Evolutionary conservation across 2,329 filamentous ascomycete species (phyloP).

Genomic region (Penicillium freii): DNA sequence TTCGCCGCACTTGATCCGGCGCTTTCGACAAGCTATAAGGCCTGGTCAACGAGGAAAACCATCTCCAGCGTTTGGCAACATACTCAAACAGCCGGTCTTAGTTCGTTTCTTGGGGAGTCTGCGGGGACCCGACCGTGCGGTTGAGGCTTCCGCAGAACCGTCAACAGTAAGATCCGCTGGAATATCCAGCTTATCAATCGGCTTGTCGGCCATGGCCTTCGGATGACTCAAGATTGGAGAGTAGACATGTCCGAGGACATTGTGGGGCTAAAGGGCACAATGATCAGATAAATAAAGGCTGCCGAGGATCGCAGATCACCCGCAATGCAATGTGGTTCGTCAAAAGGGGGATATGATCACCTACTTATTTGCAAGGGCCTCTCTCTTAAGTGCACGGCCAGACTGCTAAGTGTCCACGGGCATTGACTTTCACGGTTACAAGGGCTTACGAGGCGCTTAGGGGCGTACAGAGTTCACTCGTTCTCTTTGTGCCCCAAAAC

Average conservation of each 20-base stretch:
- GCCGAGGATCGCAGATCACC: slow-evolving; percentile 10
- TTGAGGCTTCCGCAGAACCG: slow-evolving; percentile 13
- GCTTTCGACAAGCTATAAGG: slow-evolving; percentile 74
- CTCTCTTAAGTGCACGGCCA: not conserved
- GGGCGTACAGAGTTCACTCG: not conserved
- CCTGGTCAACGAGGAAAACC: slow-evolving; percentile 12
- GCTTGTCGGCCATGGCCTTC: not conserved
- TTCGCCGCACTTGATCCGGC: slow-evolving; percentile 96
- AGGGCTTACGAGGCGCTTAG: not conserved
- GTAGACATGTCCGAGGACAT: not conserved
- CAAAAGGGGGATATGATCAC: not conserved
- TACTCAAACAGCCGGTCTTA: slow-evolving; percentile 90
- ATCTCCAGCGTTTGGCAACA: slow-evolving; percentile 36
- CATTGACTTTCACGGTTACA: not conserved
- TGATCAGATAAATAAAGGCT: slow-evolving; percentile 3
- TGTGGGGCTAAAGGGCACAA: slow-evolving; percentile 2
- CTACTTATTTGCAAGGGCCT: not conserved
- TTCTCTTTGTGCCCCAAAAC: not conserved
- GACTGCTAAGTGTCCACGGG: not conserved
- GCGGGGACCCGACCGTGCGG: slow-evolving; percentile 20
- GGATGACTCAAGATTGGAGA: not conserved
- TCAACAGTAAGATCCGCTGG: not conserved
- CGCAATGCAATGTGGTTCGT: slow-evolving; percentile 1
- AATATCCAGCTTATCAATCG: not conserved
- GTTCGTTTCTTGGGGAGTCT: slow-evolving; percentile 64